A percentile compares a stretch with the other conserved stretches of the same genome.
These are phyloP conservation scores for Psidium friedrichsthalianum DNA, from an alignment of 345 rosid species.

Conservation along the genomic window DNA sequence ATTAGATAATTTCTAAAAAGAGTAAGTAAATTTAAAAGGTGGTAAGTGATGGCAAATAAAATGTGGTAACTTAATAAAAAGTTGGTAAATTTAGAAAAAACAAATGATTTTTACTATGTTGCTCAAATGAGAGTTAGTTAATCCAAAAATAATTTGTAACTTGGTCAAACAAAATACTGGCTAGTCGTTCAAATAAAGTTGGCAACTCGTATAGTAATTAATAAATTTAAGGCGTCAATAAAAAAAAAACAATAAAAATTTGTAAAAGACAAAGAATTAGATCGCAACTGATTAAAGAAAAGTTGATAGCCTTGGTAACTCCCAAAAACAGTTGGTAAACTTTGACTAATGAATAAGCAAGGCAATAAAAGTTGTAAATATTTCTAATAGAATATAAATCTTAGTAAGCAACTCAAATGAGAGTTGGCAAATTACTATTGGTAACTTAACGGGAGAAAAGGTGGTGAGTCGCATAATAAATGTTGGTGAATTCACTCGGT, in stretches of 20 bases:
- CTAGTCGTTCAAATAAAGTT: neutral
- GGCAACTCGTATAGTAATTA: neutral
- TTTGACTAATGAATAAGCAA: neutral
- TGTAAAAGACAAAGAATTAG: neutral
- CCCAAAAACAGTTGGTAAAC: neutral
- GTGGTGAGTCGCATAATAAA: neutral
- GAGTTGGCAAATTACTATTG: neutral
- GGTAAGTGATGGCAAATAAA: neutral
- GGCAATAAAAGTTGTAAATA: neutral
- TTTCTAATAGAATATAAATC: neutral
- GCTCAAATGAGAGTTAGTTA: neutral
- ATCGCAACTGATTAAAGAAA: neutral
- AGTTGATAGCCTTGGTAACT: neutral
- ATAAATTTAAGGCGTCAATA: neutral
- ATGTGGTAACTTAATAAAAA: neutral
- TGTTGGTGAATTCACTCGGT: neutral
- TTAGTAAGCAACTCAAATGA: neutral
- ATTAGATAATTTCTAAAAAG: neutral
- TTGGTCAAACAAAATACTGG: neutral
- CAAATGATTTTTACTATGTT: neutral
- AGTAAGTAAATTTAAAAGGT: neutral
- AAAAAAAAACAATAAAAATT: neutral
- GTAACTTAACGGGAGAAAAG: neutral
- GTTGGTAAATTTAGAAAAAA: neutral
- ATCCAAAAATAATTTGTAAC: neutral